phyloP scores from a whole-genome alignment of 768 basidiomycete species.

The Omphalotus guepiniiformis region DNA sequence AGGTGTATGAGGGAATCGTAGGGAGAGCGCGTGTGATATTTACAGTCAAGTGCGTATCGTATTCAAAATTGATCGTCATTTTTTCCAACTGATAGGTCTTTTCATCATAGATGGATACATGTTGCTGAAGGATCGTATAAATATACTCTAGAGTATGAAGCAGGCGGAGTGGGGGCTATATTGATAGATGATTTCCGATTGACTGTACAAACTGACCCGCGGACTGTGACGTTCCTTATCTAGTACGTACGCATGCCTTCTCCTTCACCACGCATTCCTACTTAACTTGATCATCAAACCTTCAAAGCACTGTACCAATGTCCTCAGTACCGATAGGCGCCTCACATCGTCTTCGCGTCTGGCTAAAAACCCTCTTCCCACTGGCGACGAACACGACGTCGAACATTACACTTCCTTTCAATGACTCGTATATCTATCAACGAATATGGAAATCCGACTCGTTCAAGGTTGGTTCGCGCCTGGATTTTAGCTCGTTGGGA shows the following conservation, averaged over 20 bases:
- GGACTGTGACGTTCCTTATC: slow-evolving; percentile 51
- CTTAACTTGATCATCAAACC: slow-evolving; percentile 5
- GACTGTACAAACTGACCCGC: slow-evolving; percentile 51
- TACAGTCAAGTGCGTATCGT: slow-evolving; percentile 39
- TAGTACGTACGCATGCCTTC: slow-evolving; percentile 46
- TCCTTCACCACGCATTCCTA: not conserved
- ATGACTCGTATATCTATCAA: slow-evolving; percentile 55
- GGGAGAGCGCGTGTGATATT: slow-evolving; percentile 57
- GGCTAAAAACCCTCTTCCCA: slow-evolving; percentile 47
- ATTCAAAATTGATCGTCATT: not conserved
- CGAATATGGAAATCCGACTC: slow-evolving; percentile 62
- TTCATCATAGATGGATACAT: slow-evolving; percentile 42
- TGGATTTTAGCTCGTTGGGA: slow-evolving; percentile 51
- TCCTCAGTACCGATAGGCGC: slow-evolving; percentile 51
- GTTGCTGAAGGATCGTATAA: slow-evolving; percentile 42
- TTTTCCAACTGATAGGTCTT: not conserved
- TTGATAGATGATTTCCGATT: slow-evolving; percentile 53
- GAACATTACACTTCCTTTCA: slow-evolving; percentile 32
- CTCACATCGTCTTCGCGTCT: slow-evolving; percentile 60
- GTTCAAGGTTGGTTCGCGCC: slow-evolving; percentile 54
- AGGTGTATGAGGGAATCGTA: slow-evolving; percentile 51
- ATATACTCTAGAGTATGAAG: slow-evolving; percentile 62
- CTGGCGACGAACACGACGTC: slow-evolving; percentile 22
- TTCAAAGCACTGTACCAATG: slow-evolving; percentile 48
- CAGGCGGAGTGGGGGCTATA: slow-evolving; percentile 52